phyloP scores from a whole-genome alignment of 371 early-diverging fungal species.

The Apophysomyces variabilis region DNA sequence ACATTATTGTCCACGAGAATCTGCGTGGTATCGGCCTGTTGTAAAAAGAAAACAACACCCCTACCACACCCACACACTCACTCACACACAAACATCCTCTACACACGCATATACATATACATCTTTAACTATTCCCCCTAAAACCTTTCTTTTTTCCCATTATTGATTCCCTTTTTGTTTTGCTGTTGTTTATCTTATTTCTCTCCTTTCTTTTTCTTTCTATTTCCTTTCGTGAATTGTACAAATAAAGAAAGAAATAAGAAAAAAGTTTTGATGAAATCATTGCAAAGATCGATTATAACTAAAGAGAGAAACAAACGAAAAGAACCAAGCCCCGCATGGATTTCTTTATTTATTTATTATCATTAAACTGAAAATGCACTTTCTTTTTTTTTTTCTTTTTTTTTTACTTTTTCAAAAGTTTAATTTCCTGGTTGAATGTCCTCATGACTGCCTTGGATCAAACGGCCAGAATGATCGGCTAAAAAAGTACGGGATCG shows the following conservation, averaged over 20 bases:
- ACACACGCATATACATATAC: too few relatives aligned
- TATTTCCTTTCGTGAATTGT: too few relatives aligned
- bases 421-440: neutral
- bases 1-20: conserved; percentile 70
- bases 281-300: too few relatives aligned
- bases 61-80: too few relatives aligned
- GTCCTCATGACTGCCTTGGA: conserved; percentile 2
- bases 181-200: neutral
- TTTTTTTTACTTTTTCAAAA: neutral
- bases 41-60: conserved; percentile 29
- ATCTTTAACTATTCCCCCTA: too few relatives aligned
- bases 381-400: neutral
- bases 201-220: neutral
- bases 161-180: conserved; percentile 1
- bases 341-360: too few relatives aligned
- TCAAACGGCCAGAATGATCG: conserved; percentile 23
- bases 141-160: too few relatives aligned
- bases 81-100: too few relatives aligned
- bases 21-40: conserved; percentile 67
- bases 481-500: conserved; percentile 24
- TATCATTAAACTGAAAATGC: neutral
- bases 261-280: too few relatives aligned
- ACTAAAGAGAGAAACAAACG: too few relatives aligned
- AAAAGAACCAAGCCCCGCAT: too few relatives aligned
- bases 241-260: too few relatives aligned